A percentile compares a stretch with the other conserved stretches of the same genome.
phyloP scores from a whole-genome alignment of 805 yeast genomes.

The Saturnispora bothae region DNA sequence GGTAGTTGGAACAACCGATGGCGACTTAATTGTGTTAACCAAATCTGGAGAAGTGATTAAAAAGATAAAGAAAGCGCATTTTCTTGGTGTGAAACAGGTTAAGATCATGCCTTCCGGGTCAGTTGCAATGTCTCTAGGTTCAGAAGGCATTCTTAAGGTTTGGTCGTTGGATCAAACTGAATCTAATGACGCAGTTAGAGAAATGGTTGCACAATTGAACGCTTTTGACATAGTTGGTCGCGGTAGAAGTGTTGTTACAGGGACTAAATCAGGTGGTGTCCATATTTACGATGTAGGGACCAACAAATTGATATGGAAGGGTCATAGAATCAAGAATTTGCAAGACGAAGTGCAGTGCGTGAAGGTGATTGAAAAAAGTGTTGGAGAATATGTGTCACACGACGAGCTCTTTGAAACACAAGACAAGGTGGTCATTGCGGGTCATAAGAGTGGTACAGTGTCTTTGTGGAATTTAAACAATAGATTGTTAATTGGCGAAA shows the following conservation, averaged over 20 bases:
- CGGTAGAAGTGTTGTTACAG: slow-evolving; percentile 57
- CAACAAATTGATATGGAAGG: slow-evolving; percentile 34
- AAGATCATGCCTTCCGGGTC: slow-evolving; percentile 53
- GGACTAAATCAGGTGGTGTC: slow-evolving; percentile 45
- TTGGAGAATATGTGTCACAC: not conserved
- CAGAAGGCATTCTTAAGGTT: slow-evolving; percentile 47
- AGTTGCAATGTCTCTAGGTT: slow-evolving; percentile 48
- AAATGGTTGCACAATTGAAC: slow-evolving; percentile 38
- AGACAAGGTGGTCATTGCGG: slow-evolving; percentile 35
- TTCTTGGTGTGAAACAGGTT: slow-evolving; percentile 32
- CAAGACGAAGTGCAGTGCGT: slow-evolving; percentile 23
- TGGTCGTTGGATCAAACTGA: slow-evolving; percentile 35
- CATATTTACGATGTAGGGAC: slow-evolving; percentile 63
- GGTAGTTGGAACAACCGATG: not conserved
- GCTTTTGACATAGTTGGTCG: slow-evolving; percentile 44
- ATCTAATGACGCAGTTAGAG: not conserved
- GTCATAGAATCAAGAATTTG: slow-evolving; percentile 27
- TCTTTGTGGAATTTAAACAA: slow-evolving; percentile 33
- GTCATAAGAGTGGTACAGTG: slow-evolving; percentile 30
- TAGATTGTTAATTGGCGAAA: slow-evolving; percentile 17
- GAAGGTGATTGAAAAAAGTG: not conserved
- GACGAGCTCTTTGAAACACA: slow-evolving; percentile 37
- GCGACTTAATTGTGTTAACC: not conserved
- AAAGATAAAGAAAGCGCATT: slow-evolving; percentile 27
- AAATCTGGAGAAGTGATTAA: not conserved